Conservation (phyloP, 1,139 yeast genomes). For the Kurtzmaniella quercitrusa region DNA sequence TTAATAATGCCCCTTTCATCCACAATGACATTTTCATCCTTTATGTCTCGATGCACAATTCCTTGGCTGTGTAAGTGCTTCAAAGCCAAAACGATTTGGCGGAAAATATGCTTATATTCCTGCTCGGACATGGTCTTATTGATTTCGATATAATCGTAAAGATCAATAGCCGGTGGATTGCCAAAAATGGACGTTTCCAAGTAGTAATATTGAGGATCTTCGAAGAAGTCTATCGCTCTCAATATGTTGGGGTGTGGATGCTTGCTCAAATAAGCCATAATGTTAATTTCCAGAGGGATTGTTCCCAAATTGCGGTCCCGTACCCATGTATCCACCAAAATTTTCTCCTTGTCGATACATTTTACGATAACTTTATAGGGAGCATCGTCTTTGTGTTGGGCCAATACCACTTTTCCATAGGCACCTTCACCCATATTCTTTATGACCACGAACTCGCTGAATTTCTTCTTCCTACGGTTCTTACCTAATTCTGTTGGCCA, state of each 20-base stretch:
- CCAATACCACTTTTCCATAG: conserved; percentile 86
- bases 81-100: conserved; percentile 74
- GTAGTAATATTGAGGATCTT: conserved; percentile 83
- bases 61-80: conserved; percentile 80
- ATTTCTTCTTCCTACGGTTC: conserved; percentile 59
- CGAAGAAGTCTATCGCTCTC: conserved; percentile 84
- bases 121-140: conserved; percentile 71
- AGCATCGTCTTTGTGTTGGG: conserved; percentile 61
- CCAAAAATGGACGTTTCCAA: conserved; percentile 91
- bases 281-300: conserved; percentile 90
- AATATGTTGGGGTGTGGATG: conserved; percentile 85
- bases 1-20: conserved; percentile 75
- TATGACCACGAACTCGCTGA: conserved; percentile 63
- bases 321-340: conserved; percentile 95
- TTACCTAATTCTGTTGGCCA: conserved; percentile 62
- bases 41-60: conserved; percentile 89
- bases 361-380: conserved; percentile 72
- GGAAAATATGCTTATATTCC: conserved; percentile 74
- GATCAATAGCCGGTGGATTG: conserved; percentile 80
- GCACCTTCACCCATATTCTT: conserved; percentile 95
- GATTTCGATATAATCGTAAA: conserved; percentile 86
- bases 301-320: conserved; percentile 88
- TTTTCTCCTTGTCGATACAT: conserved; percentile 86
- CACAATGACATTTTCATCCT: conserved; percentile 90
- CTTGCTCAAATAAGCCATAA: conserved; percentile 71